Base-by-base conservation (phyloP, 768 basidiomycete genomes). In the Hygrocybe coccinea region DNA sequence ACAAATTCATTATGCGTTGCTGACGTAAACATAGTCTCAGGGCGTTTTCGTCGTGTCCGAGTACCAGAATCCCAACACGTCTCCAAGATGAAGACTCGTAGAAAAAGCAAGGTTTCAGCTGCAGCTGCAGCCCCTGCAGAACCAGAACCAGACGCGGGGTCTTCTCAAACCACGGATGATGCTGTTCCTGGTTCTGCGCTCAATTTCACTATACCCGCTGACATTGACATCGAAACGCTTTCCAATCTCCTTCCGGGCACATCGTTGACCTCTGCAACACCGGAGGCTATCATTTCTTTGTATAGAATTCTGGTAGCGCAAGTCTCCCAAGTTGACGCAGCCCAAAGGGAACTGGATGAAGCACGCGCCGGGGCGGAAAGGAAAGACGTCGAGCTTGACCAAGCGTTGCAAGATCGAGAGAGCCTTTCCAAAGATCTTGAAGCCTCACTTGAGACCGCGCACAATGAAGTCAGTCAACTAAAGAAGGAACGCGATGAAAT, bases 331-430 rank as follows among this genome's bases (percentile, higher is more conserved):
- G 65, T 81, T 15, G 84, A 89, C 52, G 72, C 69, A 56, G 69
- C 77, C 2, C 78, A 81, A 48, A 74, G 81, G 50, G 85, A 89
- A 57, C 69, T 88, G 34, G 91, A 93, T 67, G 86, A 86, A 58
- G 70, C 79, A 56, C 82, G 77, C 41, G 89, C 89, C 2, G 83
- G 84, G 46, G 65, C 76, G 9, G 81, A 88, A 62, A 80, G 79
- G 68, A 87, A 86, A 67, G 89, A 91, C 53, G 75, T 93, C 2
- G 91, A 94, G 67, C 74, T 92, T 35, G 91, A 93, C 67, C 90
- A 92, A 70, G 84, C 88, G 5, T 67, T 91, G 35, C 87, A 91
- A 62, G 90, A 93, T 66, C 81, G 79, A 51, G 89, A 93, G 65
- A 80, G 75, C 1, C 69, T 77, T 47, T 69, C 80, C 1, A 79